Evolutionary conservation across 495 filamentous ascomycete genomes (phyloP).

Genomic region (Beverwykella pulmonaria): DNA sequence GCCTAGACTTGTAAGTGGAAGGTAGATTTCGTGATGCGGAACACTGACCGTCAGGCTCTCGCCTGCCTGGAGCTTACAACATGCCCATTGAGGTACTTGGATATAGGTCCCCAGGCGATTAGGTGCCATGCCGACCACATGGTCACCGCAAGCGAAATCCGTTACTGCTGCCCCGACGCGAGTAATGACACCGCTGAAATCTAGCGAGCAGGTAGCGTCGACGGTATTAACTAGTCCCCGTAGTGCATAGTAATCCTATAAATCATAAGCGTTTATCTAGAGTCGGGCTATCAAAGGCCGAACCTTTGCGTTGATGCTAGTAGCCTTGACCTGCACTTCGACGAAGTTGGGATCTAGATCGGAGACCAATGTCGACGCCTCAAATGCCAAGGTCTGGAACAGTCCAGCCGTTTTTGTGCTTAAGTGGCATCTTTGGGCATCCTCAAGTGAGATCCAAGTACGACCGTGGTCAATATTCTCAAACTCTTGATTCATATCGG

Average conservation of each 20-base stretch:
- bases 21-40: too few relatives aligned
- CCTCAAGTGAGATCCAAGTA: too few relatives aligned
- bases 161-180: slow-evolving; percentile 11
- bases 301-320: slow-evolving; percentile 5
- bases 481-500: too few relatives aligned
- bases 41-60: slow-evolving; percentile 1
- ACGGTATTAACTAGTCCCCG: not conserved
- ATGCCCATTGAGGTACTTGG: slow-evolving; percentile 38
- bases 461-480: too few relatives aligned
- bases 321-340: slow-evolving; percentile 4
- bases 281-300: too few relatives aligned
- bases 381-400: too few relatives aligned
- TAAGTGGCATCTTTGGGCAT: too few relatives aligned
- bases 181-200: not conserved
- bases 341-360: not conserved
- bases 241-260: slow-evolving; percentile 17
- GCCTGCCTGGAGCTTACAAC: not conserved
- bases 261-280: too few relatives aligned
- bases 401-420: too few relatives aligned
- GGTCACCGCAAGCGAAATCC: slow-evolving; percentile 44
- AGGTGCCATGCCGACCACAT: slow-evolving; percentile 46
- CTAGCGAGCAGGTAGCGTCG: not conserved
- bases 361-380: too few relatives aligned
- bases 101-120: slow-evolving; percentile 46
- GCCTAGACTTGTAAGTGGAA: too few relatives aligned